Conservation (phyloP, 495 filamentous ascomycete species). For the Neurospora sp. region DNA sequence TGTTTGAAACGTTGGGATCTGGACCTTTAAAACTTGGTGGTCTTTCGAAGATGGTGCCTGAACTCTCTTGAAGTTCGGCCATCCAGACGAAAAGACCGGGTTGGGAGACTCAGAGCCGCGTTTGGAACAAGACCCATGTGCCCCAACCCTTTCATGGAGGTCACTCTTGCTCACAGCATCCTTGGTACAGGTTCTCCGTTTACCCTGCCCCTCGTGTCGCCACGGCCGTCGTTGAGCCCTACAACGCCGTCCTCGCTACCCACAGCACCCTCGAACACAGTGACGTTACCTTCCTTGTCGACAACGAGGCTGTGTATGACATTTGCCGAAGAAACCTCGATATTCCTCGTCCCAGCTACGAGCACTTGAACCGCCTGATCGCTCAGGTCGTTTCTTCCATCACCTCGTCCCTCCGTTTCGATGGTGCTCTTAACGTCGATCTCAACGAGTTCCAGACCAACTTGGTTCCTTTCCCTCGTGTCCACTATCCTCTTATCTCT, state of each 20-base stretch:
- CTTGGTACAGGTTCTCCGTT: constrained; percentile 49
- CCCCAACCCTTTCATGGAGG: background rate
- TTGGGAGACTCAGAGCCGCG: background rate
- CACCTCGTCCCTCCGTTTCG: constrained; percentile 82
- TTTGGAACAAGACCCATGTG: background rate
- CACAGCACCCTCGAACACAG: constrained; percentile 92
- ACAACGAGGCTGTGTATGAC: constrained; percentile 89
- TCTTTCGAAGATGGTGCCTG: background rate
- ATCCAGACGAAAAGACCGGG: background rate
- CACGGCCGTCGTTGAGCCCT: constrained; percentile 84
- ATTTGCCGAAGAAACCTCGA: constrained; percentile 86
- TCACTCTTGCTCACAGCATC: background rate
- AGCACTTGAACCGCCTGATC: constrained; percentile 84
- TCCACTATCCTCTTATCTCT: constrained; percentile 84
- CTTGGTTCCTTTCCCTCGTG: constrained; percentile 82
- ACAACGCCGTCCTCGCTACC: constrained; percentile 85
- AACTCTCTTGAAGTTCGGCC: background rate
- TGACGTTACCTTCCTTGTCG: constrained; percentile 86
- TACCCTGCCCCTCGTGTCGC: constrained; percentile 81
- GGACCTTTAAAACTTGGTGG: background rate
- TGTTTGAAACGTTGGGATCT: background rate
- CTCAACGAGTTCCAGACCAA: constrained; percentile 95
- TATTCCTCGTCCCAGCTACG: constrained; percentile 75
- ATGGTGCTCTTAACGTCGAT: constrained; percentile 86
- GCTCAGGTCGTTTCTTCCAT: constrained; percentile 89